These are phyloP conservation scores for Xerocomus minutiporus DNA, from an alignment of 1,284 basidiomycete species.

Conservation along the genomic window DNA sequence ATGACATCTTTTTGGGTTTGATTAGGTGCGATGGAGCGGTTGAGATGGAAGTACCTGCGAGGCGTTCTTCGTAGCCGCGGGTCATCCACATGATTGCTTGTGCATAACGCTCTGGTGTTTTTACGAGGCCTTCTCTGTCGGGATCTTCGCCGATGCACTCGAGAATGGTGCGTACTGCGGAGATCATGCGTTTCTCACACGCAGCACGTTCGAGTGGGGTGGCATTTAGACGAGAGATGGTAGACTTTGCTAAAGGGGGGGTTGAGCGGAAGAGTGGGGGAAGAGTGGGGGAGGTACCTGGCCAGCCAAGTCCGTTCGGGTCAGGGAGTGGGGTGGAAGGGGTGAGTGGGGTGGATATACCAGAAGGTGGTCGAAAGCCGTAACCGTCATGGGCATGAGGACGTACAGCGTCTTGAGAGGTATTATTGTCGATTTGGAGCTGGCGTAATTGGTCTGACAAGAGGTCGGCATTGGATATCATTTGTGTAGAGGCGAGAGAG, in stretches of 20 bases:
- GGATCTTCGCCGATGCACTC: slow-evolving; percentile 99
- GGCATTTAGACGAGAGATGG: slow-evolving; percentile 77
- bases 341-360: slow-evolving; percentile 57
- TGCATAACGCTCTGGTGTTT: slow-evolving; percentile 94
- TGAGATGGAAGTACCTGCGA: slow-evolving; percentile 58
- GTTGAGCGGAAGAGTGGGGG: slow-evolving; percentile 1
- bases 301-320: slow-evolving; percentile 89
- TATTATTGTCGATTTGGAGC: slow-evolving; percentile 8
- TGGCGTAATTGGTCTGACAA: slow-evolving; percentile 26
- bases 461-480: slow-evolving; percentile 19
- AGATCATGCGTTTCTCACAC: slow-evolving; percentile 75
- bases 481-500: slow-evolving; percentile 1
- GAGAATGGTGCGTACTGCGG: slow-evolving; percentile 87
- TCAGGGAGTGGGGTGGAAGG: slow-evolving; percentile 60
- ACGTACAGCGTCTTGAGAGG: slow-evolving; percentile 5
- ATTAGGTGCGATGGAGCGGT: slow-evolving; percentile 7
- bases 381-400: slow-evolving; percentile 63
- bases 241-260: slow-evolving; percentile 73
- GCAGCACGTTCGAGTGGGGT: slow-evolving; percentile 67
- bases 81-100: slow-evolving; percentile 99
- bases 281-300: slow-evolving; percentile 52
- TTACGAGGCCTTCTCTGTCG: slow-evolving; percentile 83
- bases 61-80: slow-evolving; percentile 92
- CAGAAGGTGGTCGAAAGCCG: slow-evolving; percentile 71
- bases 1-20: slow-evolving; percentile 74